Conservation (phyloP, 306 rosid genomes). For the Trifolium fragiferum region DNA sequence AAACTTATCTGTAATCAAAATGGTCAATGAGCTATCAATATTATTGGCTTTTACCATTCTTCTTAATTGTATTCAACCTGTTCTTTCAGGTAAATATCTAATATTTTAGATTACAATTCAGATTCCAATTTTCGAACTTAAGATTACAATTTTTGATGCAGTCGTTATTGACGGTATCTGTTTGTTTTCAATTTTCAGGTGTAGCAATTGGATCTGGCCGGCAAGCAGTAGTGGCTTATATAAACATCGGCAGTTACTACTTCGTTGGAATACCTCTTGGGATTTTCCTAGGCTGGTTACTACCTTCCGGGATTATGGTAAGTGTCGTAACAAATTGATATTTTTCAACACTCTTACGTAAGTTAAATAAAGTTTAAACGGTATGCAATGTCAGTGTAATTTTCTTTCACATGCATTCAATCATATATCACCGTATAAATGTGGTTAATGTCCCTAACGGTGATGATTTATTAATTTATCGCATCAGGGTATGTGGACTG, state of each 20-base stretch:
- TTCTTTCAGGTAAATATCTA: conserved; percentile 62
- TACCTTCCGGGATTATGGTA: conserved; percentile 57
- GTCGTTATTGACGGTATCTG: conserved; percentile 14
- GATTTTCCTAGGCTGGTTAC: conserved; percentile 57
- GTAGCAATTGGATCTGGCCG: conserved; percentile 72
- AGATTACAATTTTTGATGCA: conserved; percentile 21
- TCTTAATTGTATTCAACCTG: conserved; percentile 71
- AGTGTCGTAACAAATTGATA: neutral
- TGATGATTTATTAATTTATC: conserved; percentile 8
- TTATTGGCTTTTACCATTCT: conserved; percentile 68
- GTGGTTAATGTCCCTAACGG: neutral
- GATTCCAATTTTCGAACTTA: neutral
- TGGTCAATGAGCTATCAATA: conserved; percentile 59
- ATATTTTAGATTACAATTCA: neutral
- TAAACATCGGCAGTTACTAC: conserved; percentile 70
- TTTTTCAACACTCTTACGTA: neutral
- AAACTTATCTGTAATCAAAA: conserved; percentile 50
- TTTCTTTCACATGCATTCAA: neutral
- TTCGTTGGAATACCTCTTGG: conserved; percentile 62
- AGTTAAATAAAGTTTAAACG: neutral
- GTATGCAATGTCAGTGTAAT: neutral
- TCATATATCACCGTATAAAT: neutral
- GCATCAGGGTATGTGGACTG: conserved; percentile 62
- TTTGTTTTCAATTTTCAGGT: conserved; percentile 54
- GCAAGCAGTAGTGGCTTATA: conserved; percentile 62